phyloP scores from a whole-genome alignment of 768 basidiomycete genomes.

The Sporobolomyces phaffii region DNA sequence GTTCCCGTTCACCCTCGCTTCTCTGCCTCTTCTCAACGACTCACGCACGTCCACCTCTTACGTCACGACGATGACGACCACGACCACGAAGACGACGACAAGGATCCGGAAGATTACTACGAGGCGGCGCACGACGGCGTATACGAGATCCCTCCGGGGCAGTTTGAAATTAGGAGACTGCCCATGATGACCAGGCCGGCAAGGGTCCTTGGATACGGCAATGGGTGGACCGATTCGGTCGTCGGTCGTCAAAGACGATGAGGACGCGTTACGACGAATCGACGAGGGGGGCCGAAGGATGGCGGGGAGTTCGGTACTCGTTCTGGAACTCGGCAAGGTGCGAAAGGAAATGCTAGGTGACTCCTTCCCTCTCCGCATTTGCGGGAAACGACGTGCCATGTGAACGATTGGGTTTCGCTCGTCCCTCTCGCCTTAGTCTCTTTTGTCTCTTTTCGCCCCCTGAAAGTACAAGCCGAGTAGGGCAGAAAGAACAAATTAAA shows the following conservation, averaged over 20 bases:
- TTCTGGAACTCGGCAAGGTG: no score
- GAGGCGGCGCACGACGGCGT: no score
- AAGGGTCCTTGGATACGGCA: neutral
- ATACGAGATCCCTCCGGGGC: neutral
- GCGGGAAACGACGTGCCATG: no score
- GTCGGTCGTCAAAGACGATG: neutral
- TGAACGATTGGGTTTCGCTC: no score
- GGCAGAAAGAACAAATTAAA: no score
- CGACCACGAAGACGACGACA: neutral
- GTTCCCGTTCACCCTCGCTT: neutral
- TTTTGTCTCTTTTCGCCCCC: no score
- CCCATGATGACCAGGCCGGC: neutral
- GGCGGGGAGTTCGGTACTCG: no score
- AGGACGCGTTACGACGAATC: neutral
- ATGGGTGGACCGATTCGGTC: neutral
- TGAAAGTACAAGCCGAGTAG: no score
- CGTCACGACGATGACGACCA: neutral
- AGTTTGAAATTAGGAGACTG: neutral
- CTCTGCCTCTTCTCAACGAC: neutral
- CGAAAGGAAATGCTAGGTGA: no score
- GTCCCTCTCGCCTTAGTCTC: no score
- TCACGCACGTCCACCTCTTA: neutral
- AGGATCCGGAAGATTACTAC: neutral
- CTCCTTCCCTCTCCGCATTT: no score
- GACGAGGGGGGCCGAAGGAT: no score